These are phyloP conservation scores for Phytophthora meadii DNA, from an alignment of 352 stramenopile genomes.

Conservation along the genomic window DNA sequence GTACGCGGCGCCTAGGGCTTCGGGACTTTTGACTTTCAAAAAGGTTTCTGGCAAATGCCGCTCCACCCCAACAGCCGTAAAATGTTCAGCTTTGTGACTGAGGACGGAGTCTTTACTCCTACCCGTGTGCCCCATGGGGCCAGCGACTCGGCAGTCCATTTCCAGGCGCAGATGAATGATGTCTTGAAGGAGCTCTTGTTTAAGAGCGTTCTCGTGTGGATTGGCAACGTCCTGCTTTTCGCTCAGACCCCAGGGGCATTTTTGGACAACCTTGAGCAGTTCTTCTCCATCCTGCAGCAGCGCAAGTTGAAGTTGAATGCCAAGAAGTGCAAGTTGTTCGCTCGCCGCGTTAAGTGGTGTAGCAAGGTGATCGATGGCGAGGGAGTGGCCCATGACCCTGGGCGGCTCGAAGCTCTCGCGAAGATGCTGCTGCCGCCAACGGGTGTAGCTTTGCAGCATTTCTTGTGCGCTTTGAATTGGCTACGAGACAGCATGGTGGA, in stretches of 20 bases:
- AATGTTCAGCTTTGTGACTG: conserved; percentile 10
- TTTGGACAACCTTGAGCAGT: not conserved
- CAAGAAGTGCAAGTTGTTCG: conserved; percentile 24
- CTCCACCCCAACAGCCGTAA: not conserved
- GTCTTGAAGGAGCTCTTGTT: not conserved
- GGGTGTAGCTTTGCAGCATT: not conserved
- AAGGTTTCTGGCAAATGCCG: conserved; percentile 18
- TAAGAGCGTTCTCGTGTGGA: conserved; percentile 1
- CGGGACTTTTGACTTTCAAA: conserved; percentile 16
- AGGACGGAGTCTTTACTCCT: conserved; percentile 1
- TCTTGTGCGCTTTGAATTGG: too few species aligned
- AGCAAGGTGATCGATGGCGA: conserved; percentile 18
- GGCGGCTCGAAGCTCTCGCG: not conserved
- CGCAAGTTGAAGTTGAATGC: conserved; percentile 20
- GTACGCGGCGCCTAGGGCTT: conserved; percentile 2
- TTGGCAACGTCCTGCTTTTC: conserved; percentile 1
- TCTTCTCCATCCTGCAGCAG: conserved; percentile 6
- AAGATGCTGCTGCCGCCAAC: conserved; percentile 18
- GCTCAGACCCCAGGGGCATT: not conserved
- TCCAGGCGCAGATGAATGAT: conserved; percentile 7
- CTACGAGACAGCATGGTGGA: too few species aligned
- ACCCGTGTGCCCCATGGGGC: conserved; percentile 1
- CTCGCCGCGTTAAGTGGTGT: conserved; percentile 15
- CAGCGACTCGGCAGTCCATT: conserved; percentile 6
- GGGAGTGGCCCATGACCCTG: conserved; percentile 5